Conservation (phyloP, 805 yeast species). For the Tetrapisispora arboricola region DNA sequence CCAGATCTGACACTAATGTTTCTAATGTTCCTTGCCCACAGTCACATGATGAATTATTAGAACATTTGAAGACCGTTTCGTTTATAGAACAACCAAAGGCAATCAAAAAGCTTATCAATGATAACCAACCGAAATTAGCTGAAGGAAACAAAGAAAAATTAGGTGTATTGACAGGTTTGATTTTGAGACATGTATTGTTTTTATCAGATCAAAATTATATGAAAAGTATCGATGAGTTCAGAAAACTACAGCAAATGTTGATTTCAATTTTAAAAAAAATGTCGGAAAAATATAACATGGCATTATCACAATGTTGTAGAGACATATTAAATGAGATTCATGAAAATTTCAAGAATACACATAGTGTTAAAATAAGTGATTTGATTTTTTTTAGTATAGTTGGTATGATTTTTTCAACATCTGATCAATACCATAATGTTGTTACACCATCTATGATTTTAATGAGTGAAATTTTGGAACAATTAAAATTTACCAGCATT, state of each 20-base stretch:
- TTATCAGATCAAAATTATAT: constrained; percentile 33
- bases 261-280: constrained; percentile 42
- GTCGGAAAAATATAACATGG: constrained; percentile 54
- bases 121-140: constrained; percentile 67
- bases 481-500: constrained; percentile 33
- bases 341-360: constrained; percentile 37
- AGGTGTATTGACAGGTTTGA: constrained; percentile 49
- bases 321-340: constrained; percentile 46
- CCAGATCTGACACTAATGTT: constrained; percentile 1
- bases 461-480: constrained; percentile 60
- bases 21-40: constrained; percentile 35
- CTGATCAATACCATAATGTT: constrained; percentile 89
- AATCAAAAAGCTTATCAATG: constrained; percentile 45
- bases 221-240: constrained; percentile 28
- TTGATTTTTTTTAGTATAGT: constrained; percentile 57
- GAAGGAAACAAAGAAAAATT: constrained; percentile 72
- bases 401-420: constrained; percentile 80
- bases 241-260: constrained; percentile 34
- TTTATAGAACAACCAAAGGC: constrained; percentile 36
- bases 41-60: constrained; percentile 35
- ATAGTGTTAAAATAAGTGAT: constrained; percentile 38
- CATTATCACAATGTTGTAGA: constrained; percentile 54
- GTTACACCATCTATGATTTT: constrained; percentile 74
- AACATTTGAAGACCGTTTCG: constrained; percentile 27
- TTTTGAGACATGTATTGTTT: constrained; percentile 52